Percentiles rank a stretch among this genome's conserved stretches.
Evolutionary conservation across 257 asterid genomes (phyloP).

Genomic region (Fraxinus americana): DNA sequence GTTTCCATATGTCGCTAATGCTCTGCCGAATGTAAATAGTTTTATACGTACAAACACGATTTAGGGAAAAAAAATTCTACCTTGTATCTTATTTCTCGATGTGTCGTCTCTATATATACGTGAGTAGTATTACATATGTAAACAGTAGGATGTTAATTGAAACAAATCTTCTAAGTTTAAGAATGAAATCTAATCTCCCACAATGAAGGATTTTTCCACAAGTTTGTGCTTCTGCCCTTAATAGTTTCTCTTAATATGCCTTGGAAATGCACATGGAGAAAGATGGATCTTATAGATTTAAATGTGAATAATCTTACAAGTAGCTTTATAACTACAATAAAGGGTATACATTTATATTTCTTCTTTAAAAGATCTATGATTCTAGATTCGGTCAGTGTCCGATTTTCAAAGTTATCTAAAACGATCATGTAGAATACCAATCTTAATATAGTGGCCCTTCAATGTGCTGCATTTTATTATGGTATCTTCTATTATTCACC

Average conservation of each 20-base stretch:
- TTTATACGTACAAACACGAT: neutral
- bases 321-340: neutral
- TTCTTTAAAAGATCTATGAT: neutral
- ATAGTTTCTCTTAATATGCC: neutral
- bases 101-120: neutral
- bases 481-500: neutral
- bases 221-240: neutral
- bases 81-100: neutral
- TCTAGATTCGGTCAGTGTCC: neutral
- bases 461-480: neutral
- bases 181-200: neutral
- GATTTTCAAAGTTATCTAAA: neutral
- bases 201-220: neutral
- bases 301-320: neutral
- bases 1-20: neutral
- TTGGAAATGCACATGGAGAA: neutral
- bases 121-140: neutral
- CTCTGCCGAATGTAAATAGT: neutral
- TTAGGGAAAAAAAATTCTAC: neutral
- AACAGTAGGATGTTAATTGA: neutral
- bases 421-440: neutral
- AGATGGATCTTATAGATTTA: neutral
- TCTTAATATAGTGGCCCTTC: neutral
- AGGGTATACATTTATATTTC: neutral
- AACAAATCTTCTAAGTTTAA: neutral